Evolutionary conservation across 805 yeast species (phyloP).

Genomic region (Metschnikowia lachancei): DNA sequence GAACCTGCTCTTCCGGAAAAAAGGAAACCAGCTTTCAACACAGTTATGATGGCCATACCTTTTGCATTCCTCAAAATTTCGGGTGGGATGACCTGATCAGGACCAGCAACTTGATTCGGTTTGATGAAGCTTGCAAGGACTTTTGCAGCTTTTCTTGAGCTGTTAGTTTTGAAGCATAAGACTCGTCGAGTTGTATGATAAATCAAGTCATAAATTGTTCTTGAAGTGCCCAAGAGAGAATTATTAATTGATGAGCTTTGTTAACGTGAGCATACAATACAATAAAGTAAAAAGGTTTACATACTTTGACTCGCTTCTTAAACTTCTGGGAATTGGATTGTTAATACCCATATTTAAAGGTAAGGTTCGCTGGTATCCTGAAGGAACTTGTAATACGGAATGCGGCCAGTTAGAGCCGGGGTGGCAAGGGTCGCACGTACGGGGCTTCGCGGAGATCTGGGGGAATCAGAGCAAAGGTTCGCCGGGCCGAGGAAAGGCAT

Average conservation of each 20-base stretch:
- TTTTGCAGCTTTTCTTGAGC: slow-evolving; percentile 81
- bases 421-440: slow-evolving; percentile 2
- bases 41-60: slow-evolving; percentile 89
- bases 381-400: neutral
- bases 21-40: slow-evolving; percentile 93
- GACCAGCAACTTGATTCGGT: slow-evolving; percentile 91
- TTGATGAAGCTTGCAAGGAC: slow-evolving; percentile 85
- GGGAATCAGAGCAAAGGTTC: slow-evolving; percentile 1
- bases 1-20: slow-evolving; percentile 98
- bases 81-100: slow-evolving; percentile 87
- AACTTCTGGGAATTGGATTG: slow-evolving; percentile 91
- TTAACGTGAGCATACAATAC: neutral
- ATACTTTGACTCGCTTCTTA: slow-evolving; percentile 80
- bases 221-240: no score
- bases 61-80: slow-evolving; percentile 82
- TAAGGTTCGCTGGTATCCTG: neutral
- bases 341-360: slow-evolving; percentile 52
- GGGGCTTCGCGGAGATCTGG: slow-evolving; percentile 4
- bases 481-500: neutral
- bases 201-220: no score
- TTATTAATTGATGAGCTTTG: no score
- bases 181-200: no score
- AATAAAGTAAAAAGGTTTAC: slow-evolving; percentile 29
- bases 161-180: slow-evolving; percentile 6
- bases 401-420: neutral